Base-by-base conservation (phyloP, 139 green algal genomes). In the Chlamydomonas sphaeroides region DNA sequence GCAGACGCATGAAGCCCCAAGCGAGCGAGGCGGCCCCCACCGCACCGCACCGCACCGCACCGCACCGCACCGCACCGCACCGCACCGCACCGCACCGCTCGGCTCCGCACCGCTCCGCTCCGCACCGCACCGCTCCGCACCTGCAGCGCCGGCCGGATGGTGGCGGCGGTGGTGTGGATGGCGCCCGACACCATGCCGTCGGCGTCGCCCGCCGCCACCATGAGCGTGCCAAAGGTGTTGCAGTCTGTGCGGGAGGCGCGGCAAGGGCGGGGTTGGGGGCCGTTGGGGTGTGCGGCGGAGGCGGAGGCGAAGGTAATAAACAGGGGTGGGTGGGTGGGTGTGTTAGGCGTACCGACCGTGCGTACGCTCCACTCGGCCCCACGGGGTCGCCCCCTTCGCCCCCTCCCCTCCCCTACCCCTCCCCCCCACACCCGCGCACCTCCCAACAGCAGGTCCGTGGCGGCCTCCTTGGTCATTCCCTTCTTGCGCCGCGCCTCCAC, bases 181-280 rank as follows among this genome's bases (percentile, higher is more conserved):
- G 95, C 91, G 20, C 95, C 95, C 0, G 82, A 93, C 30, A 98
- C 95, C 95, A 98, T 98, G 74, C 95, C 95, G 83, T 96, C 93
- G 14, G 92, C 94, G 65, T 97, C 93, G 4, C 96, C 95, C 14
- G 71, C 53, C 2, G 69, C 74, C n/a, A 98, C 91, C 93, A 97
- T 97, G 86, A 98, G 92, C 2, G 92, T 96, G 70, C 88, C 95
- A 82, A 90, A 95, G 42, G 87, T 87, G 84, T 95, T 95, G 61
- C 87, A 69, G 68, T 95, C 92, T 53, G 10, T 53, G 45, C 11
- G 45, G 45, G 45, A 53, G 45, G 39, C 6, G 38, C 38, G 38
- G 38, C 3, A 23, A 23, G 21, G 23, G 39, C 17, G 38, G 21
- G 38, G 65, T 5, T 17, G 65, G 39, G 3, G 38, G n/a, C n/a